Conservation (phyloP, 2,329 filamentous ascomycete species). For the Fusarium sp. region DNA sequence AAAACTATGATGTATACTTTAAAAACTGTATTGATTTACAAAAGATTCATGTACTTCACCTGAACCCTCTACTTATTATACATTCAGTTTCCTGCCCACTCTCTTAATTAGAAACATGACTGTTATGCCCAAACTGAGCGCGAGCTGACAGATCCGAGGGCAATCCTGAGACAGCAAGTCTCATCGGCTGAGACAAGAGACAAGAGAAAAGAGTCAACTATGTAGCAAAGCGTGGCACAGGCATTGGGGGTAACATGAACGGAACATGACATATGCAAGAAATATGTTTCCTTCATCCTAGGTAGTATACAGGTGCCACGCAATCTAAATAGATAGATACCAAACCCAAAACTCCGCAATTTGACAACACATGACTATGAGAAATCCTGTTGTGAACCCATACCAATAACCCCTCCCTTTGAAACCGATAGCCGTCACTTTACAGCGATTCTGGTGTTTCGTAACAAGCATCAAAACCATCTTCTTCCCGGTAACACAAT, state of each 20-base stretch:
- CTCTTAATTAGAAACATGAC: too few relatives aligned
- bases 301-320: slow-evolving; percentile 34
- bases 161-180: background rate
- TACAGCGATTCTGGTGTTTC: background rate
- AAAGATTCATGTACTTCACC: too few relatives aligned
- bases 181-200: background rate
- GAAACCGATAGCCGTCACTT: background rate
- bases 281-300: slow-evolving; percentile 19
- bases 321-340: slow-evolving; percentile 22
- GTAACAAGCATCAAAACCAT: background rate
- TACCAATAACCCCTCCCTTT: slow-evolving; percentile 23
- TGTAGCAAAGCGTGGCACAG: background rate
- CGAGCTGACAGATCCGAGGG: background rate
- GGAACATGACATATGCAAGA: slow-evolving; percentile 27
- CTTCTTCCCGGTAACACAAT: background rate
- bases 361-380: slow-evolving; percentile 14
- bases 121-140: background rate
- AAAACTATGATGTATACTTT: too few relatives aligned
- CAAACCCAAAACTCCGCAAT: slow-evolving; percentile 45
- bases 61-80: too few relatives aligned
- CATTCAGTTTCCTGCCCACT: too few relatives aligned
- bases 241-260: background rate
- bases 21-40: too few relatives aligned
- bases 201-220: slow-evolving; percentile 1
- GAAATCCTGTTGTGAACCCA: slow-evolving; percentile 17